phyloP scores from a whole-genome alignment of 345 rosid genomes.

The Pistacia vera region DNA sequence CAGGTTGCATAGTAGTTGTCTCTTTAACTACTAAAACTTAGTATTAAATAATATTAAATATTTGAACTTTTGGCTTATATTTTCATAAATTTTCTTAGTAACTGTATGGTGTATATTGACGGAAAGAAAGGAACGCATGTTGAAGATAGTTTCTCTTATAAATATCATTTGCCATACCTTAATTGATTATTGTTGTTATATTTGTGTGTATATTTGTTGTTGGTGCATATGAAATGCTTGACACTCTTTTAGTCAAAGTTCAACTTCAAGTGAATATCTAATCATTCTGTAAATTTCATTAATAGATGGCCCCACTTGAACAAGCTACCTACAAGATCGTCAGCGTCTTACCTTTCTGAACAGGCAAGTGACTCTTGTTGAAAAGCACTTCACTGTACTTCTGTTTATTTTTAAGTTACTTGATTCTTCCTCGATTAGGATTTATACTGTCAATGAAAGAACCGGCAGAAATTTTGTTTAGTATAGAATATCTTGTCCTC shows the following conservation, averaged over 20 bases:
- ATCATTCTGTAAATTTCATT: conserved; percentile 5
- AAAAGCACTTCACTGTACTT: background rate
- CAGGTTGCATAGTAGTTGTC: background rate
- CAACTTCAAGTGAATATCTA: background rate
- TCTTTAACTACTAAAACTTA: background rate
- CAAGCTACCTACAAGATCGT: conserved; percentile 67
- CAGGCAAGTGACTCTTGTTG: conserved; percentile 40
- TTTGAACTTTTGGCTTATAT: background rate
- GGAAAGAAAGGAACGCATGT: background rate
- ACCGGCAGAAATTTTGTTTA: background rate
- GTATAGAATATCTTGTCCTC: background rate
- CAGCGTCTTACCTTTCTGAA: conserved; percentile 74
- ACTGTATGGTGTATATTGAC: no score
- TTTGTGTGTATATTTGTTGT: background rate
- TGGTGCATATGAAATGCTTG: background rate
- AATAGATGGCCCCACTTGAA: conserved; percentile 70
- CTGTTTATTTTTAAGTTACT: background rate
- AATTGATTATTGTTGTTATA: no score
- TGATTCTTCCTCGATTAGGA: background rate
- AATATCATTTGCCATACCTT: background rate
- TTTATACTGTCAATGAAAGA: background rate
- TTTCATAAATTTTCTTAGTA: no score
- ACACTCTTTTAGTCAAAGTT: background rate
- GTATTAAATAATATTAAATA: background rate
- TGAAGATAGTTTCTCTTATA: background rate